phyloP scores from a whole-genome alignment of 164 flowering plant genomes.

The Echeveria elegans region DNA sequence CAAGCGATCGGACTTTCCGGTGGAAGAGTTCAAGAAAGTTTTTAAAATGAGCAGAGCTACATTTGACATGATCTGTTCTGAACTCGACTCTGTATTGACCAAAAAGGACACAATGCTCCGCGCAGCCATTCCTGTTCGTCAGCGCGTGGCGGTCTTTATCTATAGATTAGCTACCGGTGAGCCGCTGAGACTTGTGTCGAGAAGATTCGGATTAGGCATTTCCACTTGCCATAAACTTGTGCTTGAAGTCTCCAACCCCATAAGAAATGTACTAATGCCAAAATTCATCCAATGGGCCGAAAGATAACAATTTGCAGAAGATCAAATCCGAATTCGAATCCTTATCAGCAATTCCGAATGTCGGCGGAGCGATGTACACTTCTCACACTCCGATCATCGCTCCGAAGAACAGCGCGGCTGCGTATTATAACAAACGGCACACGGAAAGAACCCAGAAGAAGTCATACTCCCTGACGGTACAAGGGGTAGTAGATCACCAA shows the following conservation, averaged over 20 bases:
- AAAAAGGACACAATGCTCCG: constrained; percentile 80
- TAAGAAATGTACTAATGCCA: constrained; percentile 50
- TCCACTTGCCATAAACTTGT: constrained; percentile 86
- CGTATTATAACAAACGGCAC: constrained; percentile 69
- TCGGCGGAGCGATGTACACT: constrained; percentile 70
- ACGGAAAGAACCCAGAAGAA: constrained; percentile 74
- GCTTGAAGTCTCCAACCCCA: constrained; percentile 69
- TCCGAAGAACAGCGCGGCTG: constrained; percentile 49
- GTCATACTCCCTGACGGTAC: not conserved
- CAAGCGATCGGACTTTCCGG: constrained; percentile 22
- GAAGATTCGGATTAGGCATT: constrained; percentile 68
- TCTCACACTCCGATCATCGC: constrained; percentile 79
- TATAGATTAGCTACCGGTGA: constrained; percentile 84
- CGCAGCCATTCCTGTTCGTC: constrained; percentile 74
- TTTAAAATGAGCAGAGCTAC: constrained; percentile 76
- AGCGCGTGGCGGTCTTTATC: constrained; percentile 72
- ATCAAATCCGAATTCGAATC: constrained; percentile 35
- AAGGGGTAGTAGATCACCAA: not conserved
- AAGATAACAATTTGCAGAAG: constrained; percentile 15
- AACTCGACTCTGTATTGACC: constrained; percentile 49
- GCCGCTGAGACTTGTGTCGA: constrained; percentile 71
- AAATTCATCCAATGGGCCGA: constrained; percentile 73
- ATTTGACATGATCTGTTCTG: constrained; percentile 66
- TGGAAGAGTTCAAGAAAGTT: constrained; percentile 41
- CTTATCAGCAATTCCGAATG: constrained; percentile 49